A percentile compares a stretch with the other conserved stretches of the same genome.
These are phyloP conservation scores for Hypoxylon subgilvum DNA, from an alignment of 495 filamentous ascomycete species.

Conservation along the genomic window DNA sequence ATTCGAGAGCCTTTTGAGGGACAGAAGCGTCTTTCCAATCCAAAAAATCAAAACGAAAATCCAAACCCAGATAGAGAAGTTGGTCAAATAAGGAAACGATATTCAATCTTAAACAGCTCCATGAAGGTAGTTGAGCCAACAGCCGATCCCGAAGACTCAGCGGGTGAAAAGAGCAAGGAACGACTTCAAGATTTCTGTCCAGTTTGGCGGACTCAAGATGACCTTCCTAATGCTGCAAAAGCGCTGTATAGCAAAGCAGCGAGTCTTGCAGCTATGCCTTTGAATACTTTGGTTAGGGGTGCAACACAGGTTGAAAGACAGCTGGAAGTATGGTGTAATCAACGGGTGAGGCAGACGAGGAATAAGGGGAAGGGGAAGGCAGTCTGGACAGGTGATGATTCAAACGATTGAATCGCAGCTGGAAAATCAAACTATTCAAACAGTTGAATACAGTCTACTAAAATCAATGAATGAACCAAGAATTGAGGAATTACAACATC, in stretches of 20 bases:
- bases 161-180: conserved; percentile 39
- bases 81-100: conserved; percentile 6
- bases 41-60: background rate
- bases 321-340: conserved; percentile 58
- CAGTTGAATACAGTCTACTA: background rate
- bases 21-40: conserved; percentile 8
- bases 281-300: conserved; percentile 48
- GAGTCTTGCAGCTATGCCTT: conserved; percentile 43
- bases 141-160: conserved; percentile 34
- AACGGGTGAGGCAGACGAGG: conserved; percentile 42
- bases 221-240: conserved; percentile 61
- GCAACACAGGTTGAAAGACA: conserved; percentile 58
- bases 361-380: conserved; percentile 44
- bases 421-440: background rate
- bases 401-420: background rate
- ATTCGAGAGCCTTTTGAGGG: conserved; percentile 23
- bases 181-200: conserved; percentile 63
- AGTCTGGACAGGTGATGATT: conserved; percentile 32
- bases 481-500: background rate
- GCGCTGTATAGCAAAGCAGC: conserved; percentile 64
- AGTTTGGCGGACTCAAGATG: conserved; percentile 61
- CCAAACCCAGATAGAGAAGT: background rate
- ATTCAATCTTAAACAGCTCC: conserved; percentile 13
- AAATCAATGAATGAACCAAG: background rate
- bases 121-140: conserved; percentile 23